Evolutionary conservation across 352 stramenopile genomes (phyloP), one percentile per base, ranked within the genome.

Genomic region (Peronospora farinosa): DNA sequence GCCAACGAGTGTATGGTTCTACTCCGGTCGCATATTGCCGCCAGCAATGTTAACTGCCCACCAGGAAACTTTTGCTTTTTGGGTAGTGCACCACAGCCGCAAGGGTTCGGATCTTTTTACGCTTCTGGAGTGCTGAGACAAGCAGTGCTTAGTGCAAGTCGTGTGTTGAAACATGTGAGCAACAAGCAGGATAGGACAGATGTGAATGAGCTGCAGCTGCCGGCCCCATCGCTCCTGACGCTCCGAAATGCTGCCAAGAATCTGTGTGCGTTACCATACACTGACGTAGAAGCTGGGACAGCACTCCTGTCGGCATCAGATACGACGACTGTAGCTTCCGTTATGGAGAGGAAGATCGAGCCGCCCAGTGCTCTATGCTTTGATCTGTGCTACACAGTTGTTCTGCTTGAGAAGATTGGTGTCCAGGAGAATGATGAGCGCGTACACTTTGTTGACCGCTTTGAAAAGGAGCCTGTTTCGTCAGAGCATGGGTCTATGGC

Each of bases 341-440:
- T 7, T 10, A 33, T 46, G 39, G 35, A 53, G 23, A 57, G 51
- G 7, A 51, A 67, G 2, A 47, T 35, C n/a, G 53, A 60, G 16
- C 49, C 19, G 28, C 51, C 55, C 7, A 67, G 38, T 40, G 31
- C 51, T 16, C 58, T 72, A 25, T 89, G 78, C 17, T 68, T 87
- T 19, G 74, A 89, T 36, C 23, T 87, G 16, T 84, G 78, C 63
- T 73, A 86, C 40, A 57, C 63, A 7, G 54, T 86, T 36, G 76
- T 84, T n/a, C 38, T 89, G 12, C 54, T 89, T 2, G 51, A 82
- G 40, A 63, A 72, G 31, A 59, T 89, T 37, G 74, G 74, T 13
- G 45, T 87, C 11, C 57, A 72, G 16, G 63, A 77, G n/a, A 51
- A 47, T 30, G 74, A 84, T 30, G 54, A 73, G 40, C 63, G 72